Conservation (phyloP, 768 basidiomycete species). For the Strobilomyces dryophilus region DNA sequence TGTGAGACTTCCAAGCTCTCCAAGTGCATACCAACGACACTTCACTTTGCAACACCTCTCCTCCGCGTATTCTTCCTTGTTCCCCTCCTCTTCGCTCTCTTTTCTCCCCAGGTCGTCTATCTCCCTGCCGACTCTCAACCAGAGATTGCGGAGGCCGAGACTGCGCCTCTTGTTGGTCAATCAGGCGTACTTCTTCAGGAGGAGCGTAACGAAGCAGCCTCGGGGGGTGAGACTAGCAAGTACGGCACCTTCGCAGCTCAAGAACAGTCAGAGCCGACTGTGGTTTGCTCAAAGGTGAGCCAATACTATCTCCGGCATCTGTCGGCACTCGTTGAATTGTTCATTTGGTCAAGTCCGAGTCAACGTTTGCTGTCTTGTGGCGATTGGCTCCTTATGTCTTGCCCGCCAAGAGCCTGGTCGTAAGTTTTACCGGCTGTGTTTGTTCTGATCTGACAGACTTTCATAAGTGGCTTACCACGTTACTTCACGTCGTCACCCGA, state of each 20-base stretch:
- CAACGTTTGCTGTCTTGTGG: constrained; percentile 15
- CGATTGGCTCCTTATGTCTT: constrained; percentile 18
- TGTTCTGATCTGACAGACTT: background rate
- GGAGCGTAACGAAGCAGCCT: constrained; percentile 37
- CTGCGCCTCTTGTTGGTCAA: constrained; percentile 27
- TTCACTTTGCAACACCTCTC: constrained; percentile 54
- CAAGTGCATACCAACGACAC: constrained; percentile 32
- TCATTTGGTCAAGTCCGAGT: constrained; percentile 6
- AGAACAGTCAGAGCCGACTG: constrained; percentile 8
- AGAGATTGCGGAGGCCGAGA: constrained; percentile 16
- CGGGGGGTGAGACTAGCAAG: constrained; percentile 42
- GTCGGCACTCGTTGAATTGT: background rate
- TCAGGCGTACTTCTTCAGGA: constrained; percentile 56
- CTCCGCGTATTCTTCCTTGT: constrained; percentile 62
- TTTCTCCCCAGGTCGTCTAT: constrained; percentile 64
- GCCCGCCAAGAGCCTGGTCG: constrained; percentile 22
- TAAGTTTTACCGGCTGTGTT: constrained; percentile 7
- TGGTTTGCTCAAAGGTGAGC: constrained; percentile 11
- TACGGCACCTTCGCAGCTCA: constrained; percentile 67
- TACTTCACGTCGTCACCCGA: constrained; percentile 70
- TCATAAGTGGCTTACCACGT: constrained; percentile 56
- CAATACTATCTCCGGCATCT: background rate
- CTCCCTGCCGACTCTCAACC: constrained; percentile 27
- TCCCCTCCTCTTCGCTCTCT: constrained; percentile 56
- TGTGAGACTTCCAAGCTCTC: constrained; percentile 23